These are phyloP conservation scores for Yamadazyma sp. DNA, from an alignment of 805 yeast species.

Conservation along the genomic window DNA sequence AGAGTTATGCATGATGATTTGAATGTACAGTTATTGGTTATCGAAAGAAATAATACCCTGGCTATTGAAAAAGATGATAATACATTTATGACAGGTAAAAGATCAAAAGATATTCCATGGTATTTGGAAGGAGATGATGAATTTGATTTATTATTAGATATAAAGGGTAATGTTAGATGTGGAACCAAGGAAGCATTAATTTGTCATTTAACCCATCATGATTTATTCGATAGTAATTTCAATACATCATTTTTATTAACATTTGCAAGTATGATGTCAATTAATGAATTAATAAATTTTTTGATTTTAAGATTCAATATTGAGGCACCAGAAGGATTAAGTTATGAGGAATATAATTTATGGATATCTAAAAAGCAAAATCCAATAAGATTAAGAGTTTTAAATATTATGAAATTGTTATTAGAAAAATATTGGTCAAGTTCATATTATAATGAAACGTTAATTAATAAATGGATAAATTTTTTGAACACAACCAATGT, in stretches of 20 bases:
- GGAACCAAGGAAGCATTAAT: conserved; percentile 78
- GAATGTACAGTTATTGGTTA: conserved; percentile 54
- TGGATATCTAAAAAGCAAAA: conserved; percentile 73
- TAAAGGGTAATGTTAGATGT: conserved; percentile 73
- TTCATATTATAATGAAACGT: conserved; percentile 49
- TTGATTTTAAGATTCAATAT: conserved; percentile 64
- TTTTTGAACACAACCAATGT: conserved; percentile 20
- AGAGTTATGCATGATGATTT: conserved; percentile 75
- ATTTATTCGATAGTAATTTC: conserved; percentile 56
- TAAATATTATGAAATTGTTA: conserved; percentile 63
- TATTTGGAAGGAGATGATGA: conserved; percentile 67
- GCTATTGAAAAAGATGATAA: conserved; percentile 28
- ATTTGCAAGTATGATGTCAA: conserved; percentile 69
- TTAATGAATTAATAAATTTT: conserved; percentile 56
- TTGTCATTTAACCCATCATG: conserved; percentile 77
- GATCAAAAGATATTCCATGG: conserved; percentile 58
- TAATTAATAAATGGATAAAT: conserved; percentile 32
- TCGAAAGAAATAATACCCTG: conserved; percentile 42
- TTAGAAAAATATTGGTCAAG: conserved; percentile 70
- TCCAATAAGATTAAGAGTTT: conserved; percentile 64
- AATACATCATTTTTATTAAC: conserved; percentile 70
- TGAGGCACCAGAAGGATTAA: conserved; percentile 83
- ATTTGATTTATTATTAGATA: conserved; percentile 52
- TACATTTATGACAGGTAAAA: conserved; percentile 23
- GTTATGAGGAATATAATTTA: conserved; percentile 72